Evolutionary conservation across 2,329 filamentous ascomycete species (phyloP), one percentile per base, ranked within the genome.

Genomic region (Colletotrichum sp.): DNA sequence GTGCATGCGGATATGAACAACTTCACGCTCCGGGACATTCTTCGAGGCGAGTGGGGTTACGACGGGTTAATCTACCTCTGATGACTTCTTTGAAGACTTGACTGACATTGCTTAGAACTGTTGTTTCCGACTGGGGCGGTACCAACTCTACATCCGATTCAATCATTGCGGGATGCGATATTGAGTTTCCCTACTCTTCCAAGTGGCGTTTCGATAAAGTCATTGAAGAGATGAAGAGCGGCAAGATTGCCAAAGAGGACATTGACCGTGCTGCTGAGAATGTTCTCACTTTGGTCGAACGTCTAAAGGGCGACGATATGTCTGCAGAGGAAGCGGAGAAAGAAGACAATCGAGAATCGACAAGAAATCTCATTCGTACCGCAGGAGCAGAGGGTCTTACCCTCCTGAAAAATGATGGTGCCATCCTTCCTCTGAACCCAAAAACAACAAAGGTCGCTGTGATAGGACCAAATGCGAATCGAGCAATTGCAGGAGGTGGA

Each of bases 401-500:
- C 0, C 84, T 94, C 7, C 83, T 94, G 72, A 94, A 94, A 81
- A 94, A 94, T 71, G 88, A 93, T 69, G 86, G 87, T 1, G 83
- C 81, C 4, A 83, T 93, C n/a, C 85, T 94, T 9, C 92, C 92
- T 0, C 89, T 94, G 74, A 86, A 88, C 76, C 82, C 87, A 8
- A 86, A 86, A 30, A 89, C 88, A 19, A 88, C 88, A 72, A 93
- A 89, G 80, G 88, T 94, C 72, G 92, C 92, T 5, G 88, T 94
- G 74, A 93, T 94, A 68, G 92, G 92, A 0, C 92, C 92, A 2
- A 94, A 94, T 77, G 92, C 91, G 25, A 93, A 93, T 81, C 86
- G 91, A 71, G 90, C 92, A 1, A 93, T 94, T 77, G 92, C 91
- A n/a, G 91, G 90, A 19, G 92, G 93, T 66, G 92, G 92, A 55